phyloP scores from a whole-genome alignment of 768 basidiomycete species.

The Amanita rimosa region DNA sequence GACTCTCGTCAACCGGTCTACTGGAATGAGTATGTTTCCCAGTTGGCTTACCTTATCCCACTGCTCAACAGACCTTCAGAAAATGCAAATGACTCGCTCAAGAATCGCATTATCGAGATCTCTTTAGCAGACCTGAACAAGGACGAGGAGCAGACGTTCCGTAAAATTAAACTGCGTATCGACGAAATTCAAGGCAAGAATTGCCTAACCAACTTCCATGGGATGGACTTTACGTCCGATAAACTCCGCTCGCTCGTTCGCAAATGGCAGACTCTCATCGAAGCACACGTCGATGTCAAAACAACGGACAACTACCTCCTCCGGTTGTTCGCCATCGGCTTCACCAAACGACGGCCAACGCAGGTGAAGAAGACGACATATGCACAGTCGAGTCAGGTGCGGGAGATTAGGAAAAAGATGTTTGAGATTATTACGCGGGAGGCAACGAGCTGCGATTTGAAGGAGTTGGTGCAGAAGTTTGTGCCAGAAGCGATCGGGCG shows the following conservation, averaged over 20 bases:
- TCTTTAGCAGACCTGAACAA: constrained; percentile 98
- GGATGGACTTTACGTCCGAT: constrained; percentile 99
- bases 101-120: constrained; percentile 92
- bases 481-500: constrained; percentile 97
- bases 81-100: constrained; percentile 97
- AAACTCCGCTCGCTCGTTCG: constrained; percentile 99
- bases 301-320: constrained; percentile 99
- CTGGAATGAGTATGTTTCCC: constrained; percentile 84
- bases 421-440: constrained; percentile 98
- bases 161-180: constrained; percentile 97
- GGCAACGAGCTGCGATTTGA: constrained; percentile 90
- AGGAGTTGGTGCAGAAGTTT: constrained; percentile 98
- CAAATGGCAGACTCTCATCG: constrained; percentile 99
- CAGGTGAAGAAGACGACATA: constrained; percentile 99
- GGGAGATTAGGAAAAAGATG: constrained; percentile 99
- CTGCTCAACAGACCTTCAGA: constrained; percentile 33
- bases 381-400: constrained; percentile 88
- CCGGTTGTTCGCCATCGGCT: constrained; percentile 97
- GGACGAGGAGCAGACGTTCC: constrained; percentile 99
- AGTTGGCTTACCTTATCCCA: neutral
- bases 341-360: constrained; percentile 92
- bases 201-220: constrained; percentile 99
- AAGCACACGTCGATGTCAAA: constrained; percentile 98
- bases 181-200: constrained; percentile 97
- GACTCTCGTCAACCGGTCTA: constrained; percentile 96